Evolutionary conservation across 352 stramenopile genomes (phyloP).

Genomic region (Globisporangium spiculum): DNA sequence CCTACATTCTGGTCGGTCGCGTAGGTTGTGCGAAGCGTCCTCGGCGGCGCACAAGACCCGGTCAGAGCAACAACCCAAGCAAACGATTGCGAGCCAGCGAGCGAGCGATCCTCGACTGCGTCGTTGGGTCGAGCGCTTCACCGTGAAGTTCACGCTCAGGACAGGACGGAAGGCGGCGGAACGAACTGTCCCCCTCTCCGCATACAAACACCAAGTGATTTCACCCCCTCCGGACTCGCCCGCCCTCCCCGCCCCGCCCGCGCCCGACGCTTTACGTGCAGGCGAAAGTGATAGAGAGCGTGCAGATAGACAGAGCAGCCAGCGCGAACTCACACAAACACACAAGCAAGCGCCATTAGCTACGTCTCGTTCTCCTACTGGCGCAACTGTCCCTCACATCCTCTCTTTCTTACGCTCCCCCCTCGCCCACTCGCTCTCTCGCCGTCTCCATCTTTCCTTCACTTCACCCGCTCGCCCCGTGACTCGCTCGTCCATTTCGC

Average conservation of each 20-base stretch:
- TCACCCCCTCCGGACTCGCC: not conserved
- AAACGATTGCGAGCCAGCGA: not conserved
- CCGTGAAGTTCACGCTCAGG: not conserved
- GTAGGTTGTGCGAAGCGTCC: slow-evolving; percentile 21
- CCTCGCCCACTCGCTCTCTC: slow-evolving; percentile 2
- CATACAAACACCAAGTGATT: slow-evolving; percentile 5
- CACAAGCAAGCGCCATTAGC: slow-evolving; percentile 5
- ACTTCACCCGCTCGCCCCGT: not conserved
- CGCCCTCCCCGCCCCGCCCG: not conserved
- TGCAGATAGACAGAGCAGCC: slow-evolving; percentile 9
- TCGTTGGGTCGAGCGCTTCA: slow-evolving; percentile 11
- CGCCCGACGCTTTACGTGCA: slow-evolving; percentile 8
- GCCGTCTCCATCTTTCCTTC: not conserved
- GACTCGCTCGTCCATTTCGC: slow-evolving; percentile 5
- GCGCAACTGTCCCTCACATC: not conserved
- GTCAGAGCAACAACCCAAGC: not conserved
- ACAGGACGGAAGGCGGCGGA: slow-evolving; percentile 9
- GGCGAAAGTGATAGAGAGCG: slow-evolving; percentile 11
- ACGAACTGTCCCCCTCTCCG: not conserved
- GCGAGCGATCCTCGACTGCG: slow-evolving; percentile 1
- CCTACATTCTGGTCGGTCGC: slow-evolving; percentile 13
- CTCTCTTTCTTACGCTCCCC: no score
- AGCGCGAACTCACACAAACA: not conserved
- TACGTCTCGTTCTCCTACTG: slow-evolving; percentile 4
- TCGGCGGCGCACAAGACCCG: slow-evolving; percentile 6